phyloP scores from a whole-genome alignment of 257 asterid genomes.

The Nicotiana benthamiana region DNA sequence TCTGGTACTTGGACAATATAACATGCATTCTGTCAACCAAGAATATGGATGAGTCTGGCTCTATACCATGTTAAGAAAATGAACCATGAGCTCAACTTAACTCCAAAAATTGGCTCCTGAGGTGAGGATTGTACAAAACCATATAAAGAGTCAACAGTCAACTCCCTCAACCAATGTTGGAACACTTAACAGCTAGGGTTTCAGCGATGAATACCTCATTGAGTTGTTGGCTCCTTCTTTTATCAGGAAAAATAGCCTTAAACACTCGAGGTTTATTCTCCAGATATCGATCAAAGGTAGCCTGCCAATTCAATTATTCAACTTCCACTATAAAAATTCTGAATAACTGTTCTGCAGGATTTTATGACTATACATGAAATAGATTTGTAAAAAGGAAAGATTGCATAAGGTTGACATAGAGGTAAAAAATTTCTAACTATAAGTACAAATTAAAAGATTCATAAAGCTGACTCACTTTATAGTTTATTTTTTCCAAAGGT shows the following conservation, averaged over 20 bases:
- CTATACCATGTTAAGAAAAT: neutral
- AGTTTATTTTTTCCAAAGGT: too few species aligned
- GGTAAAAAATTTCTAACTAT: neutral
- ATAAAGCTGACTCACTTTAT: neutral
- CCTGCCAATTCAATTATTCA: slow-evolving; percentile 33
- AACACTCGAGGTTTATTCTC: slow-evolving; percentile 82
- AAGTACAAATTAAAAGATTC: neutral
- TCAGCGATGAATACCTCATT: slow-evolving; percentile 44
- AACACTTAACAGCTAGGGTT: neutral
- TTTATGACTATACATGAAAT: neutral
- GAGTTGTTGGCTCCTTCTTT: slow-evolving; percentile 68
- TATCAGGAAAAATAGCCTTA: slow-evolving; percentile 86
- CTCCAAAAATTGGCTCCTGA: neutral
- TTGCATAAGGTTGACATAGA: neutral
- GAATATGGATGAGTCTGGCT: neutral
- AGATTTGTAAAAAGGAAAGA: neutral
- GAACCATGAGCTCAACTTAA: neutral
- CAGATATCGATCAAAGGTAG: slow-evolving; percentile 77
- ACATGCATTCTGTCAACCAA: neutral
- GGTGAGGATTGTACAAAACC: neutral
- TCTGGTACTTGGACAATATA: neutral
- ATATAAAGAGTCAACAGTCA: neutral
- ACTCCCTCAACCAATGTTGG: too few species aligned
- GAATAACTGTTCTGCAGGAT: neutral
- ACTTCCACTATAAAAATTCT: neutral